A percentile compares a stretch with the other conserved stretches of the same genome.
phyloP scores from a whole-genome alignment of 805 yeast genomes.

The Suhomyces vadensis region DNA sequence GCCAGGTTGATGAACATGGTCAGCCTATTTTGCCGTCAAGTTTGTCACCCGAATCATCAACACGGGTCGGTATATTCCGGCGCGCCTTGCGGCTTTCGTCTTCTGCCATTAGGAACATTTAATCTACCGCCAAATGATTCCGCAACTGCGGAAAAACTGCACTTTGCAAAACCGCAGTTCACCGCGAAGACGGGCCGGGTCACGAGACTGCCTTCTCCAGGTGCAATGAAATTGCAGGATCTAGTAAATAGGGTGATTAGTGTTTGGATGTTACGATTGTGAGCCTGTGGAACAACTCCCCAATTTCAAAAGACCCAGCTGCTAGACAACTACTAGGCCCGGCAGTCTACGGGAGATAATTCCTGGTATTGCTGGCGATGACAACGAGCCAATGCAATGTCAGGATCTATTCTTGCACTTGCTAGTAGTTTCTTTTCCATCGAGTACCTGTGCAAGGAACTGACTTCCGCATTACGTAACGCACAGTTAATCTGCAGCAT shows the following conservation, averaged over 20 bases:
- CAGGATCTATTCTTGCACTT: no score
- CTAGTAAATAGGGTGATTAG: background rate
- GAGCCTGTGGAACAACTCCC: background rate
- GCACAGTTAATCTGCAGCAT: background rate
- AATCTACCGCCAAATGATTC: background rate
- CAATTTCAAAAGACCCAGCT: no score
- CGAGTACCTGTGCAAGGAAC: background rate
- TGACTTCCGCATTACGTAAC: background rate
- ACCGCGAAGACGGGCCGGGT: slow-evolving; percentile 10
- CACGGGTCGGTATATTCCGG: no score
- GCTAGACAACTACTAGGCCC: no score
- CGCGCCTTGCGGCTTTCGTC: no score
- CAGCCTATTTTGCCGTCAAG: no score
- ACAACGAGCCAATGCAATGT: no score
- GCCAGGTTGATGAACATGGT: no score
- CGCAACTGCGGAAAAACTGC: no score
- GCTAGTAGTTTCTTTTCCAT: background rate
- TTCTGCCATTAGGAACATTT: background rate
- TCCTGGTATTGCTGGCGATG: no score
- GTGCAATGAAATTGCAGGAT: background rate
- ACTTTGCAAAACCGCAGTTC: slow-evolving; percentile 7
- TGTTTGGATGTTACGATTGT: background rate
- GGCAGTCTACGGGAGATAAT: no score
- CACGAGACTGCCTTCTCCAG: slow-evolving; percentile 4
- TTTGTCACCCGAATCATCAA: no score